A percentile compares a stretch with the other conserved stretches of the same genome.
Evolutionary conservation across 2,329 filamentous ascomycete genomes (phyloP).

Genomic region (Fusarium nanum): DNA sequence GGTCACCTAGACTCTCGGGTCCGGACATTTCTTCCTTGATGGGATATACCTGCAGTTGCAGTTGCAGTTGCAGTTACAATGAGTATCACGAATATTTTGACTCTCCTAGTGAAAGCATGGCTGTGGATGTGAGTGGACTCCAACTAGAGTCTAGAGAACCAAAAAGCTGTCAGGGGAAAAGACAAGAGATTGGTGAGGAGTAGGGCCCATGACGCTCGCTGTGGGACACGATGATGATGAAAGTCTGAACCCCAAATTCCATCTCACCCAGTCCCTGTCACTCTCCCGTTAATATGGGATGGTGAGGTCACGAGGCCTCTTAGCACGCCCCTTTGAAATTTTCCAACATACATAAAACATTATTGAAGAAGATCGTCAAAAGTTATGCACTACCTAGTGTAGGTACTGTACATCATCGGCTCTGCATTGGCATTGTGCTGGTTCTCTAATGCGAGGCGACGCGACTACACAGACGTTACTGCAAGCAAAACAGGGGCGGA

Average conservation of each 20-base stretch:
- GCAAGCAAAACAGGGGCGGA: constrained; percentile 8
- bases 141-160: neutral
- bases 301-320: constrained; percentile 40
- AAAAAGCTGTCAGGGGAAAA: constrained; percentile 17
- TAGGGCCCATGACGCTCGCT: constrained; percentile 26
- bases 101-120: constrained; percentile 10
- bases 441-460: neutral
- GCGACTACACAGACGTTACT: neutral
- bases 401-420: constrained; percentile 22
- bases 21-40: constrained; percentile 13
- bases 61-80: no score
- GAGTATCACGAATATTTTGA: neutral
- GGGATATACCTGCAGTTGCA: neutral
- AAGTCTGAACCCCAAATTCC: constrained; percentile 21
- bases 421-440: constrained; percentile 7
- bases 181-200: constrained; percentile 29
- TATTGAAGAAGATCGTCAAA: neutral
- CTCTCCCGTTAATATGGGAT: constrained; percentile 17
- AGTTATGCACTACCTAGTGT: neutral
- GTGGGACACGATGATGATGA: constrained; percentile 23
- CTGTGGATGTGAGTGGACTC: constrained; percentile 30
- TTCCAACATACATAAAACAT: neutral
- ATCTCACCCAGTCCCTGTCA: constrained; percentile 29
- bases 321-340: constrained; percentile 8
- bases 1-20: constrained; percentile 1